Base-by-base conservation (phyloP, 2,329 filamentous ascomycete species). In the Daldinia sp. region DNA sequence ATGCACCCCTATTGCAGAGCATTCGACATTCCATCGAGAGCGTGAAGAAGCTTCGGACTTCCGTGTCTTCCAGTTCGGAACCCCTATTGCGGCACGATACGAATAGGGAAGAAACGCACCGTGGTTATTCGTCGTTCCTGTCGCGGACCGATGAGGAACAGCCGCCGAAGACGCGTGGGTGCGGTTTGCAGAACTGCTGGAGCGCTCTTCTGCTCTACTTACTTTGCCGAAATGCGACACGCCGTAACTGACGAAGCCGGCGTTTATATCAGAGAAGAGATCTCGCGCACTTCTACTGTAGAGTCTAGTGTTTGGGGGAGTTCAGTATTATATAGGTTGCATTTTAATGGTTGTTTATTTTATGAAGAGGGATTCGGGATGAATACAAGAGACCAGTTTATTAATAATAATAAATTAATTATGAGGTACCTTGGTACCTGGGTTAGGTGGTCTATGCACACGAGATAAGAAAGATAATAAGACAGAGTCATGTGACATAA, bases 101-200 rank as follows among this genome's bases (percentile, higher is more conserved):
- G 2, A 9, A 49, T 15, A 15, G 11, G n/a, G 9, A 19, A 4
- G 61, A 61, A 11, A 11, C 35, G 10, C 29, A 19, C 13, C 34
- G n/a, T 1, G 15, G 23, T 21, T 43, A 55, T 27, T 8, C 13
- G 13, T 39, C 43, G n/a, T 34, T 21, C 1, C 21, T 21, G 13
- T 11, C 59, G 13, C 37, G 23, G 17, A 17, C 19, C 13, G 34
- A 34, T n/a, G 3, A 8, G n/a, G 41, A 47, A 13, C 34, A 19
- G 21, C 34, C 39, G n/a, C 2, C 41, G 11, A 55, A 30, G 25
- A 55, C 30, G 10, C 32, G 41, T 3, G 58, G 41, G 52, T 6
- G 1, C 8, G 15, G 41, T 11, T 13, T 58, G 27, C 35, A 52
- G 23, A 21, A 48, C 27, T 66, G 63, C 35, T 56, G 63, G 61